Evolutionary conservation across 2,329 filamentous ascomycete genomes (phyloP).

Genomic region (Huntiella decipiens): DNA sequence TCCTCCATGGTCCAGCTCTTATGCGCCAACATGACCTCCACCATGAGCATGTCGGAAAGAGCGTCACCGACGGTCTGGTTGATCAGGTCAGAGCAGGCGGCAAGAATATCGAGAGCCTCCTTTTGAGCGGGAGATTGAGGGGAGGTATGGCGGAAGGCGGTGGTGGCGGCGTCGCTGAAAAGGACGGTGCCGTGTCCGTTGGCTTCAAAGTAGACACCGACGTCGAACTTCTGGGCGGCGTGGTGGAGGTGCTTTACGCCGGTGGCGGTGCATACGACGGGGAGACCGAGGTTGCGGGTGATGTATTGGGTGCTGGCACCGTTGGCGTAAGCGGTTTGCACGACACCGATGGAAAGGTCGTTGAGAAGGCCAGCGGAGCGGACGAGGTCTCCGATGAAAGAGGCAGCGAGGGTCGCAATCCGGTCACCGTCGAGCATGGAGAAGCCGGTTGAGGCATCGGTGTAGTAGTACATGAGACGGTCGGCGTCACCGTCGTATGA

Average conservation of each 20-base stretch:
- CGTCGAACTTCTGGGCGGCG: slow-evolving; percentile 83
- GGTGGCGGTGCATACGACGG: slow-evolving; percentile 81
- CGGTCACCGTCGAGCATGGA: slow-evolving; percentile 89
- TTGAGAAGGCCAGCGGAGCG: slow-evolving; percentile 59
- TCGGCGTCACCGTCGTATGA: slow-evolving; percentile 93
- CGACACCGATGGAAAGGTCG: slow-evolving; percentile 75
- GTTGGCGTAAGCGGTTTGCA: slow-evolving; percentile 96
- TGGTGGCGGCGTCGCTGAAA: slow-evolving; percentile 70
- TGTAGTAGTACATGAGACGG: slow-evolving; percentile 87
- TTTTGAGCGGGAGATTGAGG: slow-evolving; percentile 85
- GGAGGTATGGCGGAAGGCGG: slow-evolving; percentile 57
- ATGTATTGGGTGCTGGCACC: slow-evolving; percentile 88
- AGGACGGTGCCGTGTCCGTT: slow-evolving; percentile 95
- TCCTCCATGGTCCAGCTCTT: slow-evolving; percentile 80
- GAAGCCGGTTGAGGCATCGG: slow-evolving; percentile 66
- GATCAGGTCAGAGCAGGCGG: slow-evolving; percentile 73
- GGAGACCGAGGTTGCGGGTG: slow-evolving; percentile 67
- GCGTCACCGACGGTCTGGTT: slow-evolving; percentile 97
- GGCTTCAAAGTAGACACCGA: slow-evolving; percentile 96
- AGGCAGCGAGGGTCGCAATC: slow-evolving; percentile 83
- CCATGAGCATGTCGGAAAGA: slow-evolving; percentile 84
- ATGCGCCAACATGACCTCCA: slow-evolving; percentile 89
- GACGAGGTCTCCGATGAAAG: slow-evolving; percentile 80
- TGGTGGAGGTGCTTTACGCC: slow-evolving; percentile 97
- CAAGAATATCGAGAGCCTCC: slow-evolving; percentile 68